Evolutionary conservation across 202 grass and related monocot species (phyloP).

Genomic region (Zoysia matrella): DNA sequence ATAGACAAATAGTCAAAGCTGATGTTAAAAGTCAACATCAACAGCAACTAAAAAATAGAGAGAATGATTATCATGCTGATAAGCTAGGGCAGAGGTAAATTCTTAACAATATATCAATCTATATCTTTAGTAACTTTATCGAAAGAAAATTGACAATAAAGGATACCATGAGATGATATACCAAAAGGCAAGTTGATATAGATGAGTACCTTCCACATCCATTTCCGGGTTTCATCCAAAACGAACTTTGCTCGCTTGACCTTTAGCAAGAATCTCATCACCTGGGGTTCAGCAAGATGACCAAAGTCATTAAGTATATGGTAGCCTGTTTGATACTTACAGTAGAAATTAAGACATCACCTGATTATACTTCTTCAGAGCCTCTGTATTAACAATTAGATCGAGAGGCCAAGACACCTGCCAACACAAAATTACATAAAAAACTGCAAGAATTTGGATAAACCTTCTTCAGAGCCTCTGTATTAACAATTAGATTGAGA

Average conservation of each 20-base stretch:
- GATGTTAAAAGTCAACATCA: too few relatives aligned
- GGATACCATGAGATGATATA: slow-evolving; percentile 1
- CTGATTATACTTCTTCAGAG: slow-evolving; percentile 95
- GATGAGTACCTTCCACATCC: slow-evolving; percentile 90
- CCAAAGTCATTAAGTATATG: slow-evolving; percentile 26
- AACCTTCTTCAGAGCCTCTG: slow-evolving; percentile 70
- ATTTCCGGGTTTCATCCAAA: slow-evolving; percentile 86
- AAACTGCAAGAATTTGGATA: slow-evolving; percentile 30
- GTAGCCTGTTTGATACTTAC: neutral
- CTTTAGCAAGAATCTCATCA: slow-evolving; percentile 96
- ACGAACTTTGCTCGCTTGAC: slow-evolving; percentile 94
- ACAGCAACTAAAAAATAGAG: too few relatives aligned
- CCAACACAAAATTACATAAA: slow-evolving; percentile 43
- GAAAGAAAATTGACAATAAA: slow-evolving; percentile 9
- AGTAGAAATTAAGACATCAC: slow-evolving; percentile 48
- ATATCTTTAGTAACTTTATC: slow-evolving; percentile 1
- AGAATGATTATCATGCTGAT: neutral
- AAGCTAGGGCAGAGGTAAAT: slow-evolving; percentile 14
- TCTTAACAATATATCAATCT: slow-evolving; percentile 8
- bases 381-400: slow-evolving; percentile 80
- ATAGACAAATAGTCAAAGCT: too few relatives aligned
- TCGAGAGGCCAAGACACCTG: slow-evolving; percentile 97
- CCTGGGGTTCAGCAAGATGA: slow-evolving; percentile 56
- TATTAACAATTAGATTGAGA: slow-evolving; percentile 86
- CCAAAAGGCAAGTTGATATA: slow-evolving; percentile 27